Conservation (phyloP, 2,329 filamentous ascomycete species). For the Didymella pomorum region DNA sequence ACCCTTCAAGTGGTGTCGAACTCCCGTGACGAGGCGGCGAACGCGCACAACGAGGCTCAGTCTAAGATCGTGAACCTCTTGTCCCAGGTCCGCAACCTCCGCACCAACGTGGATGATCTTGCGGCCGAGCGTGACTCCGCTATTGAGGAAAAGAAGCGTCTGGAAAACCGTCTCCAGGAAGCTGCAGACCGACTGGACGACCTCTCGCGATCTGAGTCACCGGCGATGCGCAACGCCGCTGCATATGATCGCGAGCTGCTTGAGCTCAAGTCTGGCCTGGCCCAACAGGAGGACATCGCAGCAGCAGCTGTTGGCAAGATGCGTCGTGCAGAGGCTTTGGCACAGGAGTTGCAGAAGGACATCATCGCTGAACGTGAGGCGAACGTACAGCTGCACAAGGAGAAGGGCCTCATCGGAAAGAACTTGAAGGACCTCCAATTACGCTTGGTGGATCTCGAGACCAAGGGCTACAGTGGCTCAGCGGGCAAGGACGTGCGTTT, state of each 20-base stretch:
- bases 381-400: constrained; percentile 82
- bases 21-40: constrained; percentile 91
- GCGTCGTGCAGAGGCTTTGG: constrained; percentile 88
- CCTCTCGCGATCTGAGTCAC: constrained; percentile 82
- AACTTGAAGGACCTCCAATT: constrained; percentile 89
- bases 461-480: constrained; percentile 88
- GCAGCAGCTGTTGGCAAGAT: constrained; percentile 95
- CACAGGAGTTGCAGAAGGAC: constrained; percentile 90
- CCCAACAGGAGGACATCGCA: constrained; percentile 92
- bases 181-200: constrained; percentile 89
- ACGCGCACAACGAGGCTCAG: constrained; percentile 93
- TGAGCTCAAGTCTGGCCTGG: constrained; percentile 85
- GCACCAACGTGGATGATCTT: constrained; percentile 85
- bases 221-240: constrained; percentile 88
- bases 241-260: constrained; percentile 87
- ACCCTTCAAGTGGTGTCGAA: constrained; percentile 87
- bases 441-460: constrained; percentile 89
- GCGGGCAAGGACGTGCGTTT: constrained; percentile 96
- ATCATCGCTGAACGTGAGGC: constrained; percentile 85
- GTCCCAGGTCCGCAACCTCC: constrained; percentile 85
- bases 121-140: constrained; percentile 85
- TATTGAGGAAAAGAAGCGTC: constrained; percentile 85
- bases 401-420: constrained; percentile 91
- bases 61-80: constrained; percentile 89
- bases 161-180: constrained; percentile 85